phyloP scores from a whole-genome alignment of 768 basidiomycete species.

The Leucosporidium scottii region DNA sequence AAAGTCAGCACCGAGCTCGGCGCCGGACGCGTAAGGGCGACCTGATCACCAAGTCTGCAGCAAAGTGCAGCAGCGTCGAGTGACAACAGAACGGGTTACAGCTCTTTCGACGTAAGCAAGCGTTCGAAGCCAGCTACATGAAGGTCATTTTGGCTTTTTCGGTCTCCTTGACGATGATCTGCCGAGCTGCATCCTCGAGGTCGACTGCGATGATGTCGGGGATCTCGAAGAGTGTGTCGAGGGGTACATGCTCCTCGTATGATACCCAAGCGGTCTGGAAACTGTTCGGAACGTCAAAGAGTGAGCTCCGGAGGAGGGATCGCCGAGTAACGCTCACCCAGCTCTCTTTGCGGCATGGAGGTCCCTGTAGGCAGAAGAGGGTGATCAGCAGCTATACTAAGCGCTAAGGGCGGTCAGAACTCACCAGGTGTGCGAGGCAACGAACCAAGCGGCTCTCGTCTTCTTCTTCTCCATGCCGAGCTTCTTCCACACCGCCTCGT shows the following conservation, averaged over 20 bases:
- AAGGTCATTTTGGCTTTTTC: no score
- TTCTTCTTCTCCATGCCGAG: conserved; percentile 1
- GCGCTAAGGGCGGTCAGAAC: no score
- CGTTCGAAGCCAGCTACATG: no score
- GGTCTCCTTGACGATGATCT: conserved; percentile 11
- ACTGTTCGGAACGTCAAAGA: background rate
- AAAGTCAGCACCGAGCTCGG: no score
- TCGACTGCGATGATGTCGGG: conserved; percentile 24
- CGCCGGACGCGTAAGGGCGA: no score
- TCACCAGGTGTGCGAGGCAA: conserved; percentile 21
- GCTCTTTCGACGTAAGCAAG: no score
- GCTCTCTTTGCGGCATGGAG: conserved; percentile 22
- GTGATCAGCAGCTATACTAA: no score
- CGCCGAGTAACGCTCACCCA: conserved; percentile 14
- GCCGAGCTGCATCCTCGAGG: conserved; percentile 14
- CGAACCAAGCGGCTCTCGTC: conserved; percentile 15
- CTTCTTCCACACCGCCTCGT: conserved; percentile 12
- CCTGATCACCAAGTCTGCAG: no score
- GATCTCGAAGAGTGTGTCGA: conserved; percentile 1
- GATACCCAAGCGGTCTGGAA: conserved; percentile 28
- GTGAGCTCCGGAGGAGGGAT: background rate
- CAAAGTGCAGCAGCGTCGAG: no score
- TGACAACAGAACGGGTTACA: no score
- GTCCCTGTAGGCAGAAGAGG: conserved; percentile 4
- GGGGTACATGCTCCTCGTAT: conserved; percentile 20